phyloP scores from a whole-genome alignment of 352 stramenopile genomes.

The Phytophthora podocarpi region DNA sequence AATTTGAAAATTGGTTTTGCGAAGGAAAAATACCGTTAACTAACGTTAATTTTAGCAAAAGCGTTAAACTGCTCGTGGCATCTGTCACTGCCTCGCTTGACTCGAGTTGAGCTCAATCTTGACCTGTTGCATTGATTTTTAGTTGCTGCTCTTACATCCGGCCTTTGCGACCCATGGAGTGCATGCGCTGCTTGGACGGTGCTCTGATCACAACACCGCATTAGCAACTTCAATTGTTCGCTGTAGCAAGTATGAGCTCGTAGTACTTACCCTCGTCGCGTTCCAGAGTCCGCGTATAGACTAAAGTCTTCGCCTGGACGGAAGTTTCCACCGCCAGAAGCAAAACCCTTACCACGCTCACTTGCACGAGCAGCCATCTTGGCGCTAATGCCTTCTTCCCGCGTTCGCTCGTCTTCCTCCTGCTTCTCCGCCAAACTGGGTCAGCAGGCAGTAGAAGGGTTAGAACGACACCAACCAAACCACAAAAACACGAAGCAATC shows the following conservation, averaged over 20 bases:
- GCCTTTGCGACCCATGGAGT: slow-evolving; percentile 60
- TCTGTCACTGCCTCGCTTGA: background rate
- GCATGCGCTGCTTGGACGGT: slow-evolving; percentile 51
- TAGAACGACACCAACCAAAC: background rate
- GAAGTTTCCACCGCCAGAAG: slow-evolving; percentile 28
- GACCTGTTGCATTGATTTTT: slow-evolving; percentile 3
- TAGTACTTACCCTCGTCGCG: slow-evolving; percentile 54
- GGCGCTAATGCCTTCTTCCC: slow-evolving; percentile 53
- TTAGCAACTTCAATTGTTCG: background rate
- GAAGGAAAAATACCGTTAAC: no score
- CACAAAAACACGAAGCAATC: background rate
- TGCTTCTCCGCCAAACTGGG: slow-evolving; percentile 59
- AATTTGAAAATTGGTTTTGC: background rate
- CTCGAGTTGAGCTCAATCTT: background rate
- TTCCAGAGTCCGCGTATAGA: slow-evolving; percentile 44
- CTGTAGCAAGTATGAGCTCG: background rate
- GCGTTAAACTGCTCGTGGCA: background rate
- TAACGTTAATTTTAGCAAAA: no score
- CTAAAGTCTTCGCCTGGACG: slow-evolving; percentile 53
- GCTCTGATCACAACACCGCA: slow-evolving; percentile 25
- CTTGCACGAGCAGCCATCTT: slow-evolving; percentile 59
- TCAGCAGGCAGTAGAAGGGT: slow-evolving; percentile 1
- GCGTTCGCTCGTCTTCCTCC: slow-evolving; percentile 51
- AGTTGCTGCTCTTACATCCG: slow-evolving; percentile 41
- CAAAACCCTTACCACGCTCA: slow-evolving; percentile 53